Percentiles rank a stretch among this genome's conserved stretches.
Conservation (phyloP, 495 filamentous ascomycete species). For the Hypoxylon lienhwacheense region DNA sequence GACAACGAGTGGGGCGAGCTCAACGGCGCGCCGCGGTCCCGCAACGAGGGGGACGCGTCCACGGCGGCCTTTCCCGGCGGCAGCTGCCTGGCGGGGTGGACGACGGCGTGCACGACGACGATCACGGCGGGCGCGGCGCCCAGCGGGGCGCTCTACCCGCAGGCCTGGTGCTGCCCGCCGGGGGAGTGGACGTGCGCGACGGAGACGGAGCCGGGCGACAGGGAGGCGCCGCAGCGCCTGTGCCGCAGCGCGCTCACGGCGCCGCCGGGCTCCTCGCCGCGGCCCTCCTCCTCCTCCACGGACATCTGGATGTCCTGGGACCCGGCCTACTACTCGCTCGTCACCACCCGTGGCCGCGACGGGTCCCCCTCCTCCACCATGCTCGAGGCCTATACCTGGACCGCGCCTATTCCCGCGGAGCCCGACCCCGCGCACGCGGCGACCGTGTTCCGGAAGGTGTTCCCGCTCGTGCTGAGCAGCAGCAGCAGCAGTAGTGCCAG, state of each 20-base stretch:
- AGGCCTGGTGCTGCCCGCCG: slow-evolving; percentile 29
- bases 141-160: slow-evolving; percentile 4
- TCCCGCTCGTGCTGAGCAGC: slow-evolving; percentile 15
- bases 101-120: slow-evolving; percentile 23
- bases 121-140: slow-evolving; percentile 7
- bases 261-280: too few relatives aligned
- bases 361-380: not conserved
- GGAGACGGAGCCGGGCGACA: slow-evolving; percentile 6
- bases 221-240: slow-evolving; percentile 17
- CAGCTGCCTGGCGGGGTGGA: slow-evolving; percentile 23
- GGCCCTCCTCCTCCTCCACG: too few relatives aligned
- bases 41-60: slow-evolving; percentile 1
- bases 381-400: slow-evolving; percentile 20
- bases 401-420: slow-evolving; percentile 4
- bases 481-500: not conserved
- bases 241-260: slow-evolving; percentile 12
- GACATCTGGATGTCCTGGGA: slow-evolving; percentile 25
- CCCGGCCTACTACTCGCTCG: slow-evolving; percentile 14
- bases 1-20: slow-evolving; percentile 19
- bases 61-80: slow-evolving; percentile 18
- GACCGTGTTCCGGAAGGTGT: slow-evolving; percentile 25
- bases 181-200: slow-evolving; percentile 26
- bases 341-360: not conserved
- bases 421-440: slow-evolving; percentile 15
- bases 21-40: not conserved